Percentiles rank a stretch among this genome's conserved stretches.
Conservation (phyloP, 1,284 basidiomycete genomes). For the Pseudozyma pruni region DNA sequence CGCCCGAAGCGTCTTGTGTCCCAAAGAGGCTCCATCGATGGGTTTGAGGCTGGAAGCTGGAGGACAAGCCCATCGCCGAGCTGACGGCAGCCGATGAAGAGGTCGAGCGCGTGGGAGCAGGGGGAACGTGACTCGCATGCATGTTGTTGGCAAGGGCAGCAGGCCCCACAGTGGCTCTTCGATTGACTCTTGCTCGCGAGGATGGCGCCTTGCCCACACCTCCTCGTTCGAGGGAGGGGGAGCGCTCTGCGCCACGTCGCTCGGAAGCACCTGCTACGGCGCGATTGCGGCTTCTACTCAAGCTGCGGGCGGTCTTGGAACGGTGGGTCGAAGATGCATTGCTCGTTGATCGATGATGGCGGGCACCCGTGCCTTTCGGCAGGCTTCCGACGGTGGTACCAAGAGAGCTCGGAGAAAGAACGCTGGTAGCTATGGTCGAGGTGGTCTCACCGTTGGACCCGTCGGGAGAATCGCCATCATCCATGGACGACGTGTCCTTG, state of each 20-base stretch:
- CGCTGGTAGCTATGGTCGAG: constrained; percentile 48
- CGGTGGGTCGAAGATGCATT: constrained; percentile 37
- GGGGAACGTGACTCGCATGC: constrained; percentile 5
- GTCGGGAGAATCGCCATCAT: constrained; percentile 51
- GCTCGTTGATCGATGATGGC: constrained; percentile 44
- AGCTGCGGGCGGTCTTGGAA: constrained; percentile 40
- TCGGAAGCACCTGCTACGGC: constrained; percentile 26
- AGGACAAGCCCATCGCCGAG: constrained; percentile 20
- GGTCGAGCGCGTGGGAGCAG: constrained; percentile 12
- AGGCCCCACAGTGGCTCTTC: constrained; percentile 47
- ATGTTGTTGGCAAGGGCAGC: constrained; percentile 39
- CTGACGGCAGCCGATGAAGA: constrained; percentile 7
- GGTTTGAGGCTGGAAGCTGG: constrained; percentile 38
- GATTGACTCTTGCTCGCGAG: constrained; percentile 35
- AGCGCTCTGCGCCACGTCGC: constrained; percentile 39
- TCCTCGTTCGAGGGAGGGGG: constrained; percentile 43
- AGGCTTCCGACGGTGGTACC: constrained; percentile 41
- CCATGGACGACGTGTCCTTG: constrained; percentile 46
- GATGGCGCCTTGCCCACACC: constrained; percentile 55
- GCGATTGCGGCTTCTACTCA: constrained; percentile 36
- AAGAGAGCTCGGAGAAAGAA: constrained; percentile 45
- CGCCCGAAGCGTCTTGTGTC: constrained; percentile 18
- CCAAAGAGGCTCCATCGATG: constrained; percentile 48
- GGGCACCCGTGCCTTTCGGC: constrained; percentile 21
- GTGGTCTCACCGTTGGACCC: constrained; percentile 51